Evolutionary conservation across 1,139 yeast genomes (phyloP), one percentile per base, ranked within the genome.

Genomic region (Saccharomyces pastorianus): DNA sequence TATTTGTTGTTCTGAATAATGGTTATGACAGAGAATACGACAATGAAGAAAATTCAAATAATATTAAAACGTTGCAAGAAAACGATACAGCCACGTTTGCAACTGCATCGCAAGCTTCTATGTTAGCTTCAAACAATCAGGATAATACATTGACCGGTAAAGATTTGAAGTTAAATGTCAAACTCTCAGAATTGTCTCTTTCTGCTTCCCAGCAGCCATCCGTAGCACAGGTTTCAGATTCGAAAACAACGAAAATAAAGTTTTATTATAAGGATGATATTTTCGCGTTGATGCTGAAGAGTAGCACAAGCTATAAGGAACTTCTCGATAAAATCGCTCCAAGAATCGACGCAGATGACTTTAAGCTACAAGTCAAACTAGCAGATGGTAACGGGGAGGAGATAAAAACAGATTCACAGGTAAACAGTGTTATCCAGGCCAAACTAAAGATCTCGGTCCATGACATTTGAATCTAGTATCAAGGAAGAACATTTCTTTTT

Each of bases 241-340:
- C 58, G 17, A 68, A 67, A 54, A 65, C 70, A 1, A 61, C 74
- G 61, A 93, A 84, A 74, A 85, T 82, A 50, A 93, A 93, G 70
- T 90, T 93, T 61, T 91, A 87, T 69, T 88, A 83, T 65, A 84
- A 84, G 56, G 96, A 90, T 63, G 98, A 91, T 68, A 85, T 91
- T 28, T 89, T 93, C 75, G 98, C 96, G 7, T 77, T 93, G 54
- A 76, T 88, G 55, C 80, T 93, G 50, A 87, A 91, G 11, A 71
- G 79, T 5, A 79, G 77, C 59, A 80, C 85, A 51, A 73, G 83
- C 4, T 76, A 86, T 55, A 74, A 71, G 38, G 90, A 85, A 53
- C 73, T 93, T 57, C 81, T 81, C 63, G 73, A 76, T 32, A 81
- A 85, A 64, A 80, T 91, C 53, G 75, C 79, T 52, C 84, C 87